These are phyloP conservation scores for Cystobasidiopsis lactophilus DNA, from an alignment of 768 basidiomycete species.

Conservation along the genomic window DNA sequence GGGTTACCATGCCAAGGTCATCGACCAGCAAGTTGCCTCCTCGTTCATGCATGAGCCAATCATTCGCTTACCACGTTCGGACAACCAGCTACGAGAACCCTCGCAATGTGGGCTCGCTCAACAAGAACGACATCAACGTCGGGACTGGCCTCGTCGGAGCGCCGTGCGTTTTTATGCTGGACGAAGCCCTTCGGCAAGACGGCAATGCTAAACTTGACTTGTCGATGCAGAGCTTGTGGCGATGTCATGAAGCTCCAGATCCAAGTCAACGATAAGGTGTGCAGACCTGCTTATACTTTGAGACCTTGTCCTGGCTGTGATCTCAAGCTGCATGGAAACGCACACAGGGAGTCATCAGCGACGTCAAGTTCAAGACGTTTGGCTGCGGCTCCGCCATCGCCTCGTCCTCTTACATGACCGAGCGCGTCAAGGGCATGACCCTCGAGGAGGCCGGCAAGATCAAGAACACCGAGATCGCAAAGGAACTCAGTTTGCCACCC, in stretches of 20 bases:
- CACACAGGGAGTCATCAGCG: slow-evolving; percentile 59
- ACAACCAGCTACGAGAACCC: slow-evolving; percentile 51
- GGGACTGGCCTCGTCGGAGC: slow-evolving; percentile 96
- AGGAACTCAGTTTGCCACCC: slow-evolving; percentile 81
- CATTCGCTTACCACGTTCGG: too few species aligned
- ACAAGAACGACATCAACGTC: slow-evolving; percentile 73
- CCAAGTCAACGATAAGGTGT: slow-evolving; percentile 58
- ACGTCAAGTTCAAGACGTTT: slow-evolving; percentile 99
- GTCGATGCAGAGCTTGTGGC: slow-evolving; percentile 17
- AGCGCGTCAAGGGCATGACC: slow-evolving; percentile 82
- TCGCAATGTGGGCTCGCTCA: slow-evolving; percentile 88
- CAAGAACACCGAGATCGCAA: slow-evolving; percentile 98
- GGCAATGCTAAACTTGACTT: too few species aligned
- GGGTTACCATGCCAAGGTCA: too few species aligned
- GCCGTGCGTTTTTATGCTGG: too few species aligned
- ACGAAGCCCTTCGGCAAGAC: too few species aligned
- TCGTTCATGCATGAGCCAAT: too few species aligned
- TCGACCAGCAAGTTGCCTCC: too few species aligned
- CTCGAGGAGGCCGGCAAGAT: slow-evolving; percentile 87
- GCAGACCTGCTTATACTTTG: slow-evolving; percentile 7
- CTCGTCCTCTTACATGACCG: slow-evolving; percentile 94
- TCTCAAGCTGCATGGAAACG: too few species aligned
- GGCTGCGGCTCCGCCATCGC: slow-evolving; percentile 97
- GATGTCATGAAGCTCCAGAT: slow-evolving; percentile 47
- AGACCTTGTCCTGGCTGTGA: background rate